These are phyloP conservation scores for Hypoxylon sp. DNA, from an alignment of 2,329 filamentous ascomycete species.

Conservation along the genomic window DNA sequence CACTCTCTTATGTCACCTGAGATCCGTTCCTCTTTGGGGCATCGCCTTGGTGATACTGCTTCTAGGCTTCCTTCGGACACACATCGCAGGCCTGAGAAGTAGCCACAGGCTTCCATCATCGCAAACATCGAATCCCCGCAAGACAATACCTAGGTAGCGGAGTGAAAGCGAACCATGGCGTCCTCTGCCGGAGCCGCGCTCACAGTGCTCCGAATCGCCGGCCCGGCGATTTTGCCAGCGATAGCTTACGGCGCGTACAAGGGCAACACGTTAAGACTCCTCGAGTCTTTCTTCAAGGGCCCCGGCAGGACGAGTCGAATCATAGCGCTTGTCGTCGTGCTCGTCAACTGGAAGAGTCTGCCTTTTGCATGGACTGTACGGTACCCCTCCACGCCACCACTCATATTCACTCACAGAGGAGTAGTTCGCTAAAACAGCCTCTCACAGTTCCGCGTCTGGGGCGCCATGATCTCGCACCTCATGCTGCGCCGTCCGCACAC, in stretches of 20 bases:
- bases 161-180: slow-evolving; percentile 43
- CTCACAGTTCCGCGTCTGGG: slow-evolving; percentile 68
- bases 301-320: slow-evolving; percentile 67
- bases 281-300: slow-evolving; percentile 63
- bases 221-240: slow-evolving; percentile 59
- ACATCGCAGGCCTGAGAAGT: slow-evolving; percentile 35
- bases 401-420: neutral
- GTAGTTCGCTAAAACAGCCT: slow-evolving; percentile 13
- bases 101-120: slow-evolving; percentile 23
- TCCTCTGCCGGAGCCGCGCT: slow-evolving; percentile 45
- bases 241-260: slow-evolving; percentile 62
- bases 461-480: slow-evolving; percentile 67
- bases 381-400: slow-evolving; percentile 22
- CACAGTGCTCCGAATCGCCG: slow-evolving; percentile 42
- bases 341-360: slow-evolving; percentile 79
- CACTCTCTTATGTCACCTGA: slow-evolving; percentile 57
- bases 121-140: slow-evolving; percentile 6
- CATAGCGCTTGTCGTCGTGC: slow-evolving; percentile 65
- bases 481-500: slow-evolving; percentile 61
- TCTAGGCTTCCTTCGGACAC: slow-evolving; percentile 52
- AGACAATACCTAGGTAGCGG: slow-evolving; percentile 25
- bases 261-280: slow-evolving; percentile 56
- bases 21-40: slow-evolving; percentile 58
- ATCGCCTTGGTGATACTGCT: slow-evolving; percentile 56
- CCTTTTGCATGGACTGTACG: slow-evolving; percentile 82